A percentile compares a stretch with the other conserved stretches of the same genome.
Evolutionary conservation across 352 stramenopile genomes (phyloP).

Genomic region (Phytopythium vexans): DNA sequence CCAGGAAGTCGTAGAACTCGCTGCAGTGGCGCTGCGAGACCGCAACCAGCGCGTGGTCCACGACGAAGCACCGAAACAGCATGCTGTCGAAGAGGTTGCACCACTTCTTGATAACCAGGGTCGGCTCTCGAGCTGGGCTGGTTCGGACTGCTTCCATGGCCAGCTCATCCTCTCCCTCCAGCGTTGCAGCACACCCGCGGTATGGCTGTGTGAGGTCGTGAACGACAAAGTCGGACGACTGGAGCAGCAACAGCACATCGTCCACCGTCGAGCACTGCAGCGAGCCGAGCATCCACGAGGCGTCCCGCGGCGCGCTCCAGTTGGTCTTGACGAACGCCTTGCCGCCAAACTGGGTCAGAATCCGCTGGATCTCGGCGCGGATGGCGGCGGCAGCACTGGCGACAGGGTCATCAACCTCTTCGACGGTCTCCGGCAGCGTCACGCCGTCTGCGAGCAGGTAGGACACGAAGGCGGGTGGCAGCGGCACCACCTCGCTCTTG

Average conservation of each 20-base stretch:
- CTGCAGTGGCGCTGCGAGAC: slow-evolving; percentile 91
- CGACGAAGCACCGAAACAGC: slow-evolving; percentile 94
- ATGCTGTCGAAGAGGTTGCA: slow-evolving; percentile 94
- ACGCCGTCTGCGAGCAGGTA: slow-evolving; percentile 71
- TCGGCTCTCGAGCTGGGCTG: slow-evolving; percentile 16
- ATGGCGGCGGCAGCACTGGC: slow-evolving; percentile 25
- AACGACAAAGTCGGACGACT: slow-evolving; percentile 84
- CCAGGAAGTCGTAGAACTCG: slow-evolving; percentile 91
- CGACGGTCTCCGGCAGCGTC: slow-evolving; percentile 28
- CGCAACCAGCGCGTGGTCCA: slow-evolving; percentile 68
- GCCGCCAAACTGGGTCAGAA: slow-evolving; percentile 62
- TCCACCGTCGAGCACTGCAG: slow-evolving; percentile 80
- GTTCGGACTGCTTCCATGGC: not conserved
- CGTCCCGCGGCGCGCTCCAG: slow-evolving; percentile 92
- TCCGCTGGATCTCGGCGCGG: slow-evolving; percentile 57
- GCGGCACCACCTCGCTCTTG: slow-evolving; percentile 50
- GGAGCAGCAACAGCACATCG: slow-evolving; percentile 81
- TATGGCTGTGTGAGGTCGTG: slow-evolving; percentile 90
- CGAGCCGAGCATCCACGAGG: slow-evolving; percentile 89
- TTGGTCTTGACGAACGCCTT: slow-evolving; percentile 91
- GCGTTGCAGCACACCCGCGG: slow-evolving; percentile 35
- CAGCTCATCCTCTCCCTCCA: slow-evolving; percentile 1
- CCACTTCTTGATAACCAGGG: slow-evolving; percentile 94
- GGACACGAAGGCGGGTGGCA: slow-evolving; percentile 52
- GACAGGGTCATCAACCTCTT: slow-evolving; percentile 18